phyloP scores from a whole-genome alignment of 2,329 filamentous ascomycete species.

The Trichoderma sp. region DNA sequence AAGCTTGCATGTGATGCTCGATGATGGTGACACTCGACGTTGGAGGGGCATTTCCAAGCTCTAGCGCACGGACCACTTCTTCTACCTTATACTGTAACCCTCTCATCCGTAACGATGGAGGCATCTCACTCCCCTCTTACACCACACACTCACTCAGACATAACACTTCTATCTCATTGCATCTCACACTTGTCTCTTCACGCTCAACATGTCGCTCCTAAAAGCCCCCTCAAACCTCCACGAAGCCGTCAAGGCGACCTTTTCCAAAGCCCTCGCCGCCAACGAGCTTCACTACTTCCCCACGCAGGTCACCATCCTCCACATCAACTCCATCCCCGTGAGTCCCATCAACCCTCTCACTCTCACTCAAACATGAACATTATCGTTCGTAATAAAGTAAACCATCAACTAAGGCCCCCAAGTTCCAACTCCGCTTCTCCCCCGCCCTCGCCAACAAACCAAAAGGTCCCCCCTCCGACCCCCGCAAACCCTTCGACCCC shows the following conservation, averaged over 20 bases:
- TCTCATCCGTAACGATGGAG: not conserved
- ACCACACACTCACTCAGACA: not conserved
- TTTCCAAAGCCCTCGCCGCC: conserved; percentile 50
- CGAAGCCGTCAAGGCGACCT: conserved; percentile 53
- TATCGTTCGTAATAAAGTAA: too few relatives aligned
- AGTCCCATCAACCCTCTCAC: conserved; percentile 25
- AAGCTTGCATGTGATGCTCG: not conserved
- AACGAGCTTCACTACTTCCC: conserved; percentile 58
- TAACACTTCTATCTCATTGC: not conserved
- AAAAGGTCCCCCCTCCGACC: conserved; percentile 46
- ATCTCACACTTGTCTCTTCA: not conserved
- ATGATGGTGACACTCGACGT: not conserved
- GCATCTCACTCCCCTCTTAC: not conserved
- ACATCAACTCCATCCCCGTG: conserved; percentile 49
- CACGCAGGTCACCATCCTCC: conserved; percentile 55
- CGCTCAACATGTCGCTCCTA: conserved; percentile 42
- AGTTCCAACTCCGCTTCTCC: conserved; percentile 73
- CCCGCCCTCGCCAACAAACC: conserved; percentile 70
- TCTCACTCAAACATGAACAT: not conserved
- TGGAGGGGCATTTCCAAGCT: conserved; percentile 7
- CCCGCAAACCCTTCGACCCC: conserved; percentile 57
- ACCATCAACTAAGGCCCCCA: too few relatives aligned
- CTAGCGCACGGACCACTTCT: conserved; percentile 17
- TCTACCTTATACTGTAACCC: too few relatives aligned
- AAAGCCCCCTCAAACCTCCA: conserved; percentile 53